Conservation (phyloP, 1,284 basidiomycete species). For the Irpex sp. region DNA sequence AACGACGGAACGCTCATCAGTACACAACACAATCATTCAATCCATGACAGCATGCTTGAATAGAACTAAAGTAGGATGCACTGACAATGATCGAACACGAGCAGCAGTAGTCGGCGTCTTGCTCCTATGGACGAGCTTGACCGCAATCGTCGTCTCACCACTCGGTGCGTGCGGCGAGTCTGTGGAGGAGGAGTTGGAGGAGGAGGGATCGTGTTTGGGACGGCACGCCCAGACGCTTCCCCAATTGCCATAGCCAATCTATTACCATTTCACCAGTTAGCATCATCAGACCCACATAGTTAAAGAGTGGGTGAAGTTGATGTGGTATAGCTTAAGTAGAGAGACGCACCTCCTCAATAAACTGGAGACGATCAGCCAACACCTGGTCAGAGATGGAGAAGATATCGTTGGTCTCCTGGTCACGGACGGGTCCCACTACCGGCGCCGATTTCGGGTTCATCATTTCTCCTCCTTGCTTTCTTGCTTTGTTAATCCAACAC, state of each 20-base stretch:
- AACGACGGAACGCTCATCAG: background rate
- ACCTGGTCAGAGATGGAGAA: conserved; percentile 57
- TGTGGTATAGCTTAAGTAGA: background rate
- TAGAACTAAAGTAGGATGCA: conserved; percentile 14
- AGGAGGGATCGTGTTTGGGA: conserved; percentile 47
- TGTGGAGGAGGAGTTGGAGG: conserved; percentile 25
- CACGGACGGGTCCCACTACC: conserved; percentile 3
- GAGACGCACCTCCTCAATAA: conserved; percentile 65
- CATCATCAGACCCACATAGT: background rate
- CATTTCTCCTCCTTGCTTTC: no score
- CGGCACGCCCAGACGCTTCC: conserved; percentile 77
- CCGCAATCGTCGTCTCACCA: conserved; percentile 56
- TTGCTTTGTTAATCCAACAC: no score
- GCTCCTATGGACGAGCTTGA: conserved; percentile 85
- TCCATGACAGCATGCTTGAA: background rate
- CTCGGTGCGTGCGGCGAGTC: conserved; percentile 19
- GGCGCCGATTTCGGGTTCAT: no score
- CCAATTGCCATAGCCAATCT: conserved; percentile 89
- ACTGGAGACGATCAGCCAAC: conserved; percentile 64
- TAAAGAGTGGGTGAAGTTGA: no score
- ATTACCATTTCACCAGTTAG: conserved; percentile 1
- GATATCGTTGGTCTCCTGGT: conserved; percentile 39
- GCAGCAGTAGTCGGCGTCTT: conserved; percentile 81
- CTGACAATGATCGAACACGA: conserved; percentile 80
- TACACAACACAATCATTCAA: no score